Percentiles rank a stretch among this genome's conserved stretches.
Evolutionary conservation across 129 eudicot genomes (phyloP).

Genomic region (Escallonia rubra): DNA sequence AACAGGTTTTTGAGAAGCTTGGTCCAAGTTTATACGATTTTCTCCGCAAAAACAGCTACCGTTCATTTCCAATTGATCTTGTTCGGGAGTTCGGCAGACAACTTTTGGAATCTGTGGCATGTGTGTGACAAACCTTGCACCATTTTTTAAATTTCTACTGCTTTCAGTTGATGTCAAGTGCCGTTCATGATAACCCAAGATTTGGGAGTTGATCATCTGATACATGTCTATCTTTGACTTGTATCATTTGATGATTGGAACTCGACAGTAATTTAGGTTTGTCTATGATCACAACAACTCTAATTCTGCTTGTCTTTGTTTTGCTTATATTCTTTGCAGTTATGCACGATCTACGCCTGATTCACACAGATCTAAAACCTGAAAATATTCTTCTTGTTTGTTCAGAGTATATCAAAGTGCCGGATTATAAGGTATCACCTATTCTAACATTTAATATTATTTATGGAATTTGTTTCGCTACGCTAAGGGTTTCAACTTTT

Average conservation of each 20-base stretch:
- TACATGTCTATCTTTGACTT: neutral
- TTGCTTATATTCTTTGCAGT: constrained; percentile 45
- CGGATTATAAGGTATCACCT: constrained; percentile 74
- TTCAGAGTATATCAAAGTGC: constrained; percentile 79
- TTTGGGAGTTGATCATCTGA: constrained; percentile 5
- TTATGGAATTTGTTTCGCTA: too few relatives aligned
- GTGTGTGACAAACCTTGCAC: constrained; percentile 61
- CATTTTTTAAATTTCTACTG: constrained; percentile 21
- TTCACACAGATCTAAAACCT: constrained; percentile 92
- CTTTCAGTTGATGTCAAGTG: neutral
- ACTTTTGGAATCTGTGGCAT: constrained; percentile 99
- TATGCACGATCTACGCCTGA: constrained; percentile 89
- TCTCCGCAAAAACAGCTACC: constrained; percentile 96
- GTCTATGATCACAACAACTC: neutral
- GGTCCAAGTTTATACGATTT: constrained; percentile 98
- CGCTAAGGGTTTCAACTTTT: too few relatives aligned
- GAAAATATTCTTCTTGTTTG: constrained; percentile 91
- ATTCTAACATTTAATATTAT: neutral
- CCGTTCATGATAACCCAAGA: neutral
- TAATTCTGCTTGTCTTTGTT: constrained; percentile 8
- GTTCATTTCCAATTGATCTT: constrained; percentile 97
- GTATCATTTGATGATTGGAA: constrained; percentile 5
- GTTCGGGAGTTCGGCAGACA: constrained; percentile 98
- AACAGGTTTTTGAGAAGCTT: constrained; percentile 99
- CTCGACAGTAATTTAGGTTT: neutral